Evolutionary conservation across 192 early-diverging fungal genomes (phyloP).

Genomic region (Linnemannia zychae): DNA sequence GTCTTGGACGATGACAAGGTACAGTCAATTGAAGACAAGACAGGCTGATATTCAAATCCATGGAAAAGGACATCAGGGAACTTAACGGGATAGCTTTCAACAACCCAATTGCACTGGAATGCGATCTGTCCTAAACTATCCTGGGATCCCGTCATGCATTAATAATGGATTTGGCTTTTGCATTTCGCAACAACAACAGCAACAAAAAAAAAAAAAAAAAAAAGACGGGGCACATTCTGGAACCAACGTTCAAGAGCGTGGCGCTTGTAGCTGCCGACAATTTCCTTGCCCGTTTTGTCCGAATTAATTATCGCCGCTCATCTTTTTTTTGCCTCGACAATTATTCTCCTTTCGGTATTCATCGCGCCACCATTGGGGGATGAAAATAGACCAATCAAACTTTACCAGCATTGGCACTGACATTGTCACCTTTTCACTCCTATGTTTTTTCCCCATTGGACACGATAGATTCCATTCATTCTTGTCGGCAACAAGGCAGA

Average conservation of each 20-base stretch:
- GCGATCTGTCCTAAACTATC: background rate
- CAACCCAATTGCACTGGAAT: background rate
- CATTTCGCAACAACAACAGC: too few species aligned
- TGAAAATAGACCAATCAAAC: background rate
- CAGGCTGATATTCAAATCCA: background rate
- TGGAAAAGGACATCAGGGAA: background rate
- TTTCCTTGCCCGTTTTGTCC: background rate
- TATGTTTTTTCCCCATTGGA: background rate
- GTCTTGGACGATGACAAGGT: slow-evolving; percentile 86
- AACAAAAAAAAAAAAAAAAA: too few species aligned
- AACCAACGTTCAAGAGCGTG: background rate
- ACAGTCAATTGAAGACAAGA: background rate
- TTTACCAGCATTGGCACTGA: background rate
- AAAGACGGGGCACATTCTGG: slow-evolving; percentile 8
- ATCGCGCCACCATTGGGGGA: background rate
- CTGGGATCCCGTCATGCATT: background rate
- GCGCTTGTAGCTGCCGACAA: background rate
- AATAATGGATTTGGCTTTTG: background rate
- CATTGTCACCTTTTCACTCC: background rate
- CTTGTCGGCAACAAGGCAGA: slow-evolving; percentile 87
- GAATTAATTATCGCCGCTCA: slow-evolving; percentile 5
- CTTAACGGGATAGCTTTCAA: background rate
- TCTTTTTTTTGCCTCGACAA: background rate
- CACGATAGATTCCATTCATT: slow-evolving; percentile 76
- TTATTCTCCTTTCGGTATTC: background rate